A percentile compares a stretch with the other conserved stretches of the same genome.
phyloP scores from a whole-genome alignment of 352 stramenopile genomes.

The Saprolegnia parasitica region DNA sequence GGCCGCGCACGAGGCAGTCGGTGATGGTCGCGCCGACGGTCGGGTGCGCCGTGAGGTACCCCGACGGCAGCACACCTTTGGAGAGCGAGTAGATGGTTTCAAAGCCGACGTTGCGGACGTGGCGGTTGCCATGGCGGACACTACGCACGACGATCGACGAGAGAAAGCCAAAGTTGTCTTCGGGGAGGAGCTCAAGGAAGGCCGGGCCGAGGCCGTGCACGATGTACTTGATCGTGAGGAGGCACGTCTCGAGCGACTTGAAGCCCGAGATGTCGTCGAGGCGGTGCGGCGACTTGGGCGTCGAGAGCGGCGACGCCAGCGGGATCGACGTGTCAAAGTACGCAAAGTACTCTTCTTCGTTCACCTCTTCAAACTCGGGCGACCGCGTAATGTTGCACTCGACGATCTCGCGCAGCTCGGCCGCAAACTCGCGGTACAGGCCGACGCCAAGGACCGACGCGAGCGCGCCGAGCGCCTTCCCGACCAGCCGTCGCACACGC shows the following conservation, averaged over 20 bases:
- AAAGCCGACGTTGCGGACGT: slow-evolving; percentile 87
- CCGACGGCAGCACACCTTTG: slow-evolving; percentile 37
- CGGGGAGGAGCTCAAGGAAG: slow-evolving; percentile 56
- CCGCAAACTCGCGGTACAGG: slow-evolving; percentile 55
- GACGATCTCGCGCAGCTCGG: slow-evolving; percentile 73
- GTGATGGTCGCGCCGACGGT: slow-evolving; percentile 31
- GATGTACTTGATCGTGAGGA: slow-evolving; percentile 82
- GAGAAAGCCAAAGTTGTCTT: slow-evolving; percentile 60
- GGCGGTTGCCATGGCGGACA: slow-evolving; percentile 92
- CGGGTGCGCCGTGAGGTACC: slow-evolving; percentile 46
- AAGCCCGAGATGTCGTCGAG: slow-evolving; percentile 96
- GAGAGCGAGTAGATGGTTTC: slow-evolving; percentile 61
- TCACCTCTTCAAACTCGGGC: slow-evolving; percentile 74
- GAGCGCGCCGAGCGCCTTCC: slow-evolving; percentile 60
- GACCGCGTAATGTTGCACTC: slow-evolving; percentile 65
- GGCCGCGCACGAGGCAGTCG: slow-evolving; percentile 65
- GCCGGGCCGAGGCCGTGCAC: slow-evolving; percentile 67
- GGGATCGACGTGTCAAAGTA: slow-evolving; percentile 67
- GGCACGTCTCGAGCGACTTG: slow-evolving; percentile 93
- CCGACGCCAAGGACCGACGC: slow-evolving; percentile 54
- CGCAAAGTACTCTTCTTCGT: slow-evolving; percentile 51
- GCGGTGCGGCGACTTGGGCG: slow-evolving; percentile 67
- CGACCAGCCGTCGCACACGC: slow-evolving; percentile 73
- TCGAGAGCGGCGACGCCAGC: slow-evolving; percentile 69
- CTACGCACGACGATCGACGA: slow-evolving; percentile 48